Conservation (phyloP, 2,329 filamentous ascomycete species). For the Zasmidium angulare region DNA sequence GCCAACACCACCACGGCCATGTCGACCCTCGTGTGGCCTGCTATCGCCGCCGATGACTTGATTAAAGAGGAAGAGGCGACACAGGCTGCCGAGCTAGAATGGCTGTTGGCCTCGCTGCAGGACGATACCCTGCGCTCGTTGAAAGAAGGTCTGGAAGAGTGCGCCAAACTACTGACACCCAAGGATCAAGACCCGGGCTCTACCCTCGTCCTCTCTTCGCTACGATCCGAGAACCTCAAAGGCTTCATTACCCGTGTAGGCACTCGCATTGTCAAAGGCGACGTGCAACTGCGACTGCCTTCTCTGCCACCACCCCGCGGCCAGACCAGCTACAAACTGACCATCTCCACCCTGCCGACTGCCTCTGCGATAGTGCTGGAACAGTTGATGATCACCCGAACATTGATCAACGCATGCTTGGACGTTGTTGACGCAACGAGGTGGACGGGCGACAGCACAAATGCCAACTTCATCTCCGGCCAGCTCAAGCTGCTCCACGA, state of each 20-base stretch:
- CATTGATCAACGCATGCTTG: slow-evolving; percentile 78
- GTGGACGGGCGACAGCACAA: slow-evolving; percentile 65
- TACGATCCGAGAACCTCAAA: slow-evolving; percentile 85
- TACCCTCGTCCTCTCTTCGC: slow-evolving; percentile 85
- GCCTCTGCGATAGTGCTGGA: slow-evolving; percentile 62
- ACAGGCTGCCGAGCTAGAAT: slow-evolving; percentile 61
- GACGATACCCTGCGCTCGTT: slow-evolving; percentile 61
- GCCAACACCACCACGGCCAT: too few relatives aligned
- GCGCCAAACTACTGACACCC: slow-evolving; percentile 80
- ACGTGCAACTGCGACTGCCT: slow-evolving; percentile 73
- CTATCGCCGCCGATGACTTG: too few relatives aligned
- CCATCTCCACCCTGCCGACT: slow-evolving; percentile 53
- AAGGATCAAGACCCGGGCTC: slow-evolving; percentile 80
- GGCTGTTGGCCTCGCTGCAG: slow-evolving; percentile 62
- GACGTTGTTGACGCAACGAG: slow-evolving; percentile 78
- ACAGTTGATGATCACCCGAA: slow-evolving; percentile 69
- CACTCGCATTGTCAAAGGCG: slow-evolving; percentile 85
- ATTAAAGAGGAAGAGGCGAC: too few relatives aligned
- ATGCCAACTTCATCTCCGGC: slow-evolving; percentile 58
- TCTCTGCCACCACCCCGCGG: slow-evolving; percentile 61
- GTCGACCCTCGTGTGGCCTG: too few relatives aligned
- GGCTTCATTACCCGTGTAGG: slow-evolving; percentile 88
- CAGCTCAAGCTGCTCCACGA: slow-evolving; percentile 60
- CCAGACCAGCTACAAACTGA: slow-evolving; percentile 51
- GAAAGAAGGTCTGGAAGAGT: slow-evolving; percentile 78